Percentiles rank a stretch among this genome's conserved stretches.
Evolutionary conservation across 768 basidiomycete genomes (phyloP).

Genomic region (Phlegmacium glaucopus): DNA sequence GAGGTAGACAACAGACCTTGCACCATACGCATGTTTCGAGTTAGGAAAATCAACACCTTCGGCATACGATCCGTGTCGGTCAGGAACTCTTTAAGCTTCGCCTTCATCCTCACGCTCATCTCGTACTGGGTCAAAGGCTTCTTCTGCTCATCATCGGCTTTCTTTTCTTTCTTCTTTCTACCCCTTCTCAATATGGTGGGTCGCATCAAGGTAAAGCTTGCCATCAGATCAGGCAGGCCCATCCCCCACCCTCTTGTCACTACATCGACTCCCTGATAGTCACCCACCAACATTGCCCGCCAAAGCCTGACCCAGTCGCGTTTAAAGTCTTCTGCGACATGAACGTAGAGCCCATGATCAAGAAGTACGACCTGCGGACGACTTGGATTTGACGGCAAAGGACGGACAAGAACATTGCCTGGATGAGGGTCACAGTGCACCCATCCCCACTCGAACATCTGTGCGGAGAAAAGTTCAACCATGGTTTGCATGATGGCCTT

Average conservation of each 20-base stretch:
- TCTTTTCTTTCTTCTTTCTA: constrained; percentile 19
- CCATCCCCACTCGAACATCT: constrained; percentile 91
- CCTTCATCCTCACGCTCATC: constrained; percentile 64
- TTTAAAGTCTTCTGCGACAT: constrained; percentile 62
- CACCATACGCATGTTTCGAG: constrained; percentile 74
- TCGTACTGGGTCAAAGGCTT: constrained; percentile 61
- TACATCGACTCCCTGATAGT: constrained; percentile 47
- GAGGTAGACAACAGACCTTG: constrained; percentile 31
- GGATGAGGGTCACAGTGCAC: constrained; percentile 80
- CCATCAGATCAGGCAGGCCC: constrained; percentile 67
- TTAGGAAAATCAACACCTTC: constrained; percentile 70
- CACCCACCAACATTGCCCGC: constrained; percentile 58
- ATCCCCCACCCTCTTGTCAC: constrained; percentile 65
- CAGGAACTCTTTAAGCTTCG: constrained; percentile 61
- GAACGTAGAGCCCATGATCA: constrained; percentile 91
- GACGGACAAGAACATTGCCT: constrained; percentile 75
- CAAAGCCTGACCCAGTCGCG: constrained; percentile 77
- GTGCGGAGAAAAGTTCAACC: constrained; percentile 84
- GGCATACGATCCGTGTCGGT: constrained; percentile 77
- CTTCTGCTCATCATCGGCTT: constrained; percentile 20
- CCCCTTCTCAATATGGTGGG: constrained; percentile 46
- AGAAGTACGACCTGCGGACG: constrained; percentile 73
- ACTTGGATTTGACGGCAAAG: constrained; percentile 41
- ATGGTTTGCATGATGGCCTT: constrained; percentile 77
- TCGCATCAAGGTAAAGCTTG: constrained; percentile 68